These are phyloP conservation scores for Typha latifolia DNA, from an alignment of 176 grass and related monocot species.

Conservation along the genomic window DNA sequence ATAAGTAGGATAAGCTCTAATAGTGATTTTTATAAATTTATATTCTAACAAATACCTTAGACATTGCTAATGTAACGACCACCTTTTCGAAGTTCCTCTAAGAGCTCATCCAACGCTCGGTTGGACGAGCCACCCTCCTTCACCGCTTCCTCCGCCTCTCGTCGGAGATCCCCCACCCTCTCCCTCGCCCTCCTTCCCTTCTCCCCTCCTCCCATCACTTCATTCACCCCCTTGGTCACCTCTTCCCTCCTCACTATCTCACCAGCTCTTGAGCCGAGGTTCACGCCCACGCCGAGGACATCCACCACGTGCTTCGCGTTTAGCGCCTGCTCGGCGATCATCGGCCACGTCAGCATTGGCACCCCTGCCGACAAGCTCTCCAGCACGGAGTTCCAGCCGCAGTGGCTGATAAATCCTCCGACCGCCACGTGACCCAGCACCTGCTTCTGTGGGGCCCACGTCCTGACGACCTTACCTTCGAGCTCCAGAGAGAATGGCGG, in stretches of 20 bases:
- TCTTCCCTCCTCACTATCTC: slow-evolving; percentile 12
- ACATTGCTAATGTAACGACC: background rate
- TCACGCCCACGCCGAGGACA: slow-evolving; percentile 31
- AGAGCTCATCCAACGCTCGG: slow-evolving; percentile 24
- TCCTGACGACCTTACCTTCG: slow-evolving; percentile 14
- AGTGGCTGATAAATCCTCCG: slow-evolving; percentile 53
- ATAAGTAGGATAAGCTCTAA: too few species aligned
- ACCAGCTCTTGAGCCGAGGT: background rate
- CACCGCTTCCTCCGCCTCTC: slow-evolving; percentile 14
- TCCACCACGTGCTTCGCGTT: slow-evolving; percentile 53
- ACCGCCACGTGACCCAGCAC: slow-evolving; percentile 30
- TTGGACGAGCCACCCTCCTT: slow-evolving; percentile 26
- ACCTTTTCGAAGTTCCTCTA: slow-evolving; percentile 24
- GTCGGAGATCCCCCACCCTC: slow-evolving; percentile 9
- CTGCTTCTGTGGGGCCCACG: slow-evolving; percentile 43
- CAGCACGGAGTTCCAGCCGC: slow-evolving; percentile 61
- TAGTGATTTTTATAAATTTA: too few species aligned
- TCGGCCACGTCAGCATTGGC: slow-evolving; percentile 51
- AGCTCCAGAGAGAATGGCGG: slow-evolving; percentile 11
- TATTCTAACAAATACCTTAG: slow-evolving; percentile 41
- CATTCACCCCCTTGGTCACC: slow-evolving; percentile 7
- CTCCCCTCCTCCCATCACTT: slow-evolving; percentile 24
- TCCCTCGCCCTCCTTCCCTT: slow-evolving; percentile 48
- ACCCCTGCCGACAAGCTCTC: slow-evolving; percentile 45
- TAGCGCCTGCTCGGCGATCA: slow-evolving; percentile 54